These are phyloP conservation scores for Maudiozyma pseudohumilis DNA, from an alignment of 805 yeast species.

Conservation along the genomic window DNA sequence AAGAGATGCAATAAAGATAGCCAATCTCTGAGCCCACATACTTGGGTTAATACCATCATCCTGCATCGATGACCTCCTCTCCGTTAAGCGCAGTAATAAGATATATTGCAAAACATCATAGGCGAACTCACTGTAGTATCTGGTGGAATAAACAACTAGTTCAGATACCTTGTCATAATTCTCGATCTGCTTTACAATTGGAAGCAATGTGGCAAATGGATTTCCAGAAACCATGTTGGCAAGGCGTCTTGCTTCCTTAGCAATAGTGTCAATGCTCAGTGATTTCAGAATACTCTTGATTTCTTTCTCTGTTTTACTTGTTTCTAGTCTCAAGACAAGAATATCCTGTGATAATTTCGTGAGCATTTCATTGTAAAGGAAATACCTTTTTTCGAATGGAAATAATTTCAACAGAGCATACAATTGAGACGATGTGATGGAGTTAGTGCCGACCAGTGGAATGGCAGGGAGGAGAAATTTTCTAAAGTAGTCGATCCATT, in stretches of 20 bases:
- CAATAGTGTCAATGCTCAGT: slow-evolving; percentile 68
- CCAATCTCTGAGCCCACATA: slow-evolving; percentile 77
- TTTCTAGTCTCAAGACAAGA: slow-evolving; percentile 46
- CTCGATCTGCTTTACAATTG: slow-evolving; percentile 72
- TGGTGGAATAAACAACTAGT: slow-evolving; percentile 68
- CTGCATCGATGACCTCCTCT: slow-evolving; percentile 60
- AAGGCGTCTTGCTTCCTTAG: slow-evolving; percentile 59
- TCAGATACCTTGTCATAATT: slow-evolving; percentile 81
- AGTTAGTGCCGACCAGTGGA: slow-evolving; percentile 43
- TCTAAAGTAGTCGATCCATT: slow-evolving; percentile 56
- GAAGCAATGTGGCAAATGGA: slow-evolving; percentile 68
- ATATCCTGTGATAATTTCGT: slow-evolving; percentile 47
- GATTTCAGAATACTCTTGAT: slow-evolving; percentile 73
- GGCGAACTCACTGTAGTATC: slow-evolving; percentile 62
- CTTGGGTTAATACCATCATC: slow-evolving; percentile 71
- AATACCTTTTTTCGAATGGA: slow-evolving; percentile 55
- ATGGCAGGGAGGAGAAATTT: slow-evolving; percentile 58
- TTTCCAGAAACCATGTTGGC: slow-evolving; percentile 65
- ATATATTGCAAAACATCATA: slow-evolving; percentile 81
- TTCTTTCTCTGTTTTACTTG: slow-evolving; percentile 61
- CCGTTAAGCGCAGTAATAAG: slow-evolving; percentile 56
- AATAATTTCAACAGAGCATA: slow-evolving; percentile 44
- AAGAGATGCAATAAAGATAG: slow-evolving; percentile 68
- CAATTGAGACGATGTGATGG: slow-evolving; percentile 51
- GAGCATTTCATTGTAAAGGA: slow-evolving; percentile 71